Evolutionary conservation across 108 stramenopile genomes (phyloP), one percentile per base, ranked within the genome.

Genomic region (Stephanodiscus triporus): DNA sequence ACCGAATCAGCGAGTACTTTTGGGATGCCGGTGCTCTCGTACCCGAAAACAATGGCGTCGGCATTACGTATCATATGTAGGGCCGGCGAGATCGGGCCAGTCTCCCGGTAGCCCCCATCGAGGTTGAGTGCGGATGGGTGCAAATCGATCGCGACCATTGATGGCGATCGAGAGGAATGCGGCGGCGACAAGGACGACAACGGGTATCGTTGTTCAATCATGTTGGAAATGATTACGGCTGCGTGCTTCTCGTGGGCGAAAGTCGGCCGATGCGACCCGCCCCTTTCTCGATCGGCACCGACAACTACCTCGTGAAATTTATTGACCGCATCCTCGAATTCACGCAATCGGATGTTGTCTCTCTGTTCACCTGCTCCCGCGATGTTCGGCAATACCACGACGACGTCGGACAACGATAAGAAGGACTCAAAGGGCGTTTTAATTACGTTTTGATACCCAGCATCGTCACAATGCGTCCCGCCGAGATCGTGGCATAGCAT

Each of bases 1-100:
- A 77, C 19, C 16, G 47, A 24, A 61, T 36, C 59, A 4, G 49
- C 27, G 24, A 82, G 57, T 9, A 24, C 20, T 14, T 23, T n/a
- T 10, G 82, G 82, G 34, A 83, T 79, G n/a, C 82, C 82, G 16
- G 73, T 55, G 36, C 76, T 83, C 36, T 83, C 82, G 47, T 75
- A 83, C 32, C 82, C 82, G 63, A 77, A 80, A 29, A 83, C 36
- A 26, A 80, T 51, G 7, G 73, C 78, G 30, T 60, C 61, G 6
- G 77, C 73, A 30, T 29, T 14, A 24, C 19, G 1, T 17, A 83
- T 27, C 70, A 32, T 49, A 48, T 27, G 11, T 27, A 68, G 63
- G 20, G 81, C 72, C 29, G 20, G 70, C 11, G 22, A 68, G 24
- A 37, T 27, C 34, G 42, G 53, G 37, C 10, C 6, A 6, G 65